Base-by-base conservation (phyloP, 1,139 yeast species). In the Kluyveromyces sp. region DNA sequence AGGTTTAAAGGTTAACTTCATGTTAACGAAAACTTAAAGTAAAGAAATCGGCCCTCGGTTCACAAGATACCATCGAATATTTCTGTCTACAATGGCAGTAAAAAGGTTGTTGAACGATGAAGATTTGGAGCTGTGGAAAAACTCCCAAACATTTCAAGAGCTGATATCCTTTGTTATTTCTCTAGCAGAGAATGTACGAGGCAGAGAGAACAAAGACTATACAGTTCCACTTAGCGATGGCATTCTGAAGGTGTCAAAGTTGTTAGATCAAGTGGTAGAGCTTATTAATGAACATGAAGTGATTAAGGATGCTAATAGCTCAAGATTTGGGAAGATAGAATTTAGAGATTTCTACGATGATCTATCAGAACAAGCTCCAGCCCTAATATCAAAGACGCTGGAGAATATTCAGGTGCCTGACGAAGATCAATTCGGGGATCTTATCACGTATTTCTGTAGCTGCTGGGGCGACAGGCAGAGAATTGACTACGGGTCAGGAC, bases 401-500 rank as follows among this genome's bases (percentile, higher is more conserved):
- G 4, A 53, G 9, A 30, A 58, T 22, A 54, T 56, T 1, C 41
- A 57, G 9, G 45, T 57, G 3, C 49, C 49, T 1, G 46, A 52
- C 0, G 20, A 7, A n/a, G 57, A 56, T 7, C 59, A 65, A 19
- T 53, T 56, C 7, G 44, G 46, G 2, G 85, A 80, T 52, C 50
- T 80, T 8, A 51, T 69, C 0, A 61, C 68, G 1, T 86, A 86
- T 58, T 69, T 86, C 31, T 55, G 57, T 3, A 88, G 83, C 52
- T 74, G 94, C 0, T 89, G 89, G 80, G 98, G 98, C 0, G 80
- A 87, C 58, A 69, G 86, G 45, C 75, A 77, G 2, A 72, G 99
- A 58, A 86, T 92, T 25, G 99, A 92, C 63, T 92, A 88, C 61
- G 99, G 99, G 0, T 85, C 96, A 3, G 98, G 98, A 19, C 99